Percentiles rank a stretch among this genome's conserved stretches.
These are phyloP conservation scores for Aphanomyces cochlioides DNA, from an alignment of 352 stramenopile species.

Conservation along the genomic window DNA sequence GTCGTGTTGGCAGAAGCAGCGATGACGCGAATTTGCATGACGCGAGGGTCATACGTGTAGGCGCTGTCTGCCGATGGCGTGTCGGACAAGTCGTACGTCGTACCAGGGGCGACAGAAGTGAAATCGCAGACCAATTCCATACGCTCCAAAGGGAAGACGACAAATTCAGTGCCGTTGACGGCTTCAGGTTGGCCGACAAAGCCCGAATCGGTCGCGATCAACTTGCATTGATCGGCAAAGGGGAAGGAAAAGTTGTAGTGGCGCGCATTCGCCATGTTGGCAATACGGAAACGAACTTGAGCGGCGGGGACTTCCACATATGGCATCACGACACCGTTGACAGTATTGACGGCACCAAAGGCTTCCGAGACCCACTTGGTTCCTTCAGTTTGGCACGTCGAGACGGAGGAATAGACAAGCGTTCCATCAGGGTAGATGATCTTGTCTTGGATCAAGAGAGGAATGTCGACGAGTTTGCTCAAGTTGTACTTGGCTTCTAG, in stretches of 20 bases:
- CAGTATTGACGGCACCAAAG: conserved; percentile 53
- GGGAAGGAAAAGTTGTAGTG: conserved; percentile 73
- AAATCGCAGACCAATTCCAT: conserved; percentile 64
- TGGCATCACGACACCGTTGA: conserved; percentile 70
- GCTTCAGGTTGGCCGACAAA: conserved; percentile 45
- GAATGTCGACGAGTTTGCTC: conserved; percentile 46
- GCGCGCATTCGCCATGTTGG: conserved; percentile 58
- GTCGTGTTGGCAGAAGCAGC: conserved; percentile 38
- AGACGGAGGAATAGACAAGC: conserved; percentile 68
- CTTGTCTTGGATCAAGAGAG: conserved; percentile 49
- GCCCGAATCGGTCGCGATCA: conserved; percentile 61
- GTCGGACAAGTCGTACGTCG: conserved; percentile 48
- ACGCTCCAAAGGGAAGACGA: conserved; percentile 55
- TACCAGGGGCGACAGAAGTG: conserved; percentile 37
- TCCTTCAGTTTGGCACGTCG: conserved; percentile 41
- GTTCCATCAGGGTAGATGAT: conserved; percentile 51
- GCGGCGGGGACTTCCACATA: conserved; percentile 55
- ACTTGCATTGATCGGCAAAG: conserved; percentile 52
- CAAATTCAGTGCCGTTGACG: conserved; percentile 34
- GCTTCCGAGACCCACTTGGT: conserved; percentile 61
- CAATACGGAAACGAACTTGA: conserved; percentile 58
- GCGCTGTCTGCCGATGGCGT: conserved; percentile 38
- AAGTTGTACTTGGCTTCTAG: conserved; percentile 50
- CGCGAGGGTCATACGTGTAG: conserved; percentile 44
- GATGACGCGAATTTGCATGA: conserved; percentile 50